Conservation (phyloP, 164 flowering plant genomes). For the Liquidambar formosana region DNA sequence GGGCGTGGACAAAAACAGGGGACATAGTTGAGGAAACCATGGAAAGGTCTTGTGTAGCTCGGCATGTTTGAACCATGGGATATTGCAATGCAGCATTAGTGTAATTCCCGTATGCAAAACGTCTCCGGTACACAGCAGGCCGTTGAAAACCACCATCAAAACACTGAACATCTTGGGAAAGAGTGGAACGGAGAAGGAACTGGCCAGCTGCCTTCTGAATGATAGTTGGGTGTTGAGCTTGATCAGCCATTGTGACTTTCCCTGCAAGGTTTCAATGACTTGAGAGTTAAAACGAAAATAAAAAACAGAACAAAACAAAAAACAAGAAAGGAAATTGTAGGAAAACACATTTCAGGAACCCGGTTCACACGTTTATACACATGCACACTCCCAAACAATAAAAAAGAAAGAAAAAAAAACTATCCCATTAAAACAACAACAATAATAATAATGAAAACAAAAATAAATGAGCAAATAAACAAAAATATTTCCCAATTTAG, state of each 20-base stretch:
- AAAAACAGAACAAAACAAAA: background rate
- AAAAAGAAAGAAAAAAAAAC: no score
- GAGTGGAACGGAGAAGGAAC: background rate
- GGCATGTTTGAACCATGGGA: slow-evolving; percentile 2
- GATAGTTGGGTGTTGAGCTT: slow-evolving; percentile 10
- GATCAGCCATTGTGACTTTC: slow-evolving; percentile 5
- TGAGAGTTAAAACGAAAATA: no score
- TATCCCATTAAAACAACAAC: no score
- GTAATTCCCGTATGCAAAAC: slow-evolving; percentile 12
- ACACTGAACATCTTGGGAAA: background rate
- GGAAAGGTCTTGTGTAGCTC: background rate
- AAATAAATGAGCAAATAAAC: no score
- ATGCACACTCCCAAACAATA: no score
- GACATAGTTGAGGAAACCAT: background rate
- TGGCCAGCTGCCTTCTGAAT: slow-evolving; percentile 11
- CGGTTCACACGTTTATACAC: no score
- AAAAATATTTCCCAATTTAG: no score
- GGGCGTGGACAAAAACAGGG: slow-evolving; percentile 4
- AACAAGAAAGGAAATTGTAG: no score
- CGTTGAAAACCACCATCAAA: background rate
- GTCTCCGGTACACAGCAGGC: slow-evolving; percentile 7
- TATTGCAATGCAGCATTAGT: slow-evolving; percentile 6
- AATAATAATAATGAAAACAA: no score
- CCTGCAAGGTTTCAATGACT: slow-evolving; percentile 32
- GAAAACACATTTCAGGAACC: no score